Percentiles rank a stretch among this genome's conserved stretches.
Conservation (phyloP, 768 basidiomycete genomes). For the Boletales sp. region DNA sequence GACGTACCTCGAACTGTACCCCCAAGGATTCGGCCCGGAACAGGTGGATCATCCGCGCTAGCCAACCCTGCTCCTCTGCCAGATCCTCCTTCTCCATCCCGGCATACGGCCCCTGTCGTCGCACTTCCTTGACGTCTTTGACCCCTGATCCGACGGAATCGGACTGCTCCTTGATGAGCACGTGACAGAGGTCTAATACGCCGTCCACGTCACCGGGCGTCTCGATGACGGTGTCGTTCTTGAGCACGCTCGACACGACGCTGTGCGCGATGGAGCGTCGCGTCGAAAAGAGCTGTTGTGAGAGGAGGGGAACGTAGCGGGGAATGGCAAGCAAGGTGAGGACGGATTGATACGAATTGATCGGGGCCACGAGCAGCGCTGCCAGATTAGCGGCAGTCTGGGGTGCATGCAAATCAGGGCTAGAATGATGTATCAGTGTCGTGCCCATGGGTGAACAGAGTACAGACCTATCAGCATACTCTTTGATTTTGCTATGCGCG, state of each 20-base stretch:
- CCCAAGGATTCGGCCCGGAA: conserved; percentile 86
- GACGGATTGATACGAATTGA: conserved; percentile 94
- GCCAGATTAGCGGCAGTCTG: conserved; percentile 91
- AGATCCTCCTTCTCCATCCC: conserved; percentile 77
- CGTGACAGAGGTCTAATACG: conserved; percentile 88
- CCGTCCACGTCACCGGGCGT: conserved; percentile 92
- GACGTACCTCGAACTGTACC: conserved; percentile 81
- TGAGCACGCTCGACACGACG: conserved; percentile 88
- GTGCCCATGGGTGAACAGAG: background rate
- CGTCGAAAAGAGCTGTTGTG: conserved; percentile 84
- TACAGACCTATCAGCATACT: conserved; percentile 72
- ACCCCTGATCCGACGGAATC: conserved; percentile 42
- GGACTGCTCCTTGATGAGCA: conserved; percentile 82
- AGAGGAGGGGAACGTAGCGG: conserved; percentile 78
- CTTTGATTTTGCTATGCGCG: conserved; percentile 80
- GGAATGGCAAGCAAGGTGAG: conserved; percentile 96
- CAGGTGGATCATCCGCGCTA: conserved; percentile 95
- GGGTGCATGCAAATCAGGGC: conserved; percentile 83
- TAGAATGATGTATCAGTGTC: conserved; percentile 25
- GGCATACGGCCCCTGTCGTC: conserved; percentile 57
- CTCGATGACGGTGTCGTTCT: conserved; percentile 95
- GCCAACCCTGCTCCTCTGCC: conserved; percentile 99
- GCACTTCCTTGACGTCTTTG: conserved; percentile 38
- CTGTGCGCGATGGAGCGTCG: conserved; percentile 92
- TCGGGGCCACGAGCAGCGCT: conserved; percentile 86